Percentiles rank a stretch among this genome's conserved stretches.
Conservation (phyloP, 2,329 filamentous ascomycete genomes). For the Incumbomyces lentus region DNA sequence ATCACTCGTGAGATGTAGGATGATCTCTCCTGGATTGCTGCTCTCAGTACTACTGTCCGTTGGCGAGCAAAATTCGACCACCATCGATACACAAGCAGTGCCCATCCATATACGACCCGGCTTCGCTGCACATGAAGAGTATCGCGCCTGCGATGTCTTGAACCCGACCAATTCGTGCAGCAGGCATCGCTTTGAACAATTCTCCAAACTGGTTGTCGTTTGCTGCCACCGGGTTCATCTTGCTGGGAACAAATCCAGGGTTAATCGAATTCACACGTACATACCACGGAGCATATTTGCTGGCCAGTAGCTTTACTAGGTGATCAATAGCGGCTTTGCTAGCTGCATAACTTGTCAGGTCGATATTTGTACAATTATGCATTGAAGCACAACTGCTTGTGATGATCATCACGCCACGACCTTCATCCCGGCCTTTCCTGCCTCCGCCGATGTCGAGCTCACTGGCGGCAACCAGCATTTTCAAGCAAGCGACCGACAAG, state of each 20-base stretch:
- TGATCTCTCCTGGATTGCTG: background rate
- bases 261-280: slow-evolving; percentile 36
- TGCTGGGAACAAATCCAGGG: slow-evolving; percentile 36
- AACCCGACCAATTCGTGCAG: slow-evolving; percentile 28
- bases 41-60: slow-evolving; percentile 25
- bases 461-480: slow-evolving; percentile 34
- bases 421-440: slow-evolving; percentile 27
- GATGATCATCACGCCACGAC: slow-evolving; percentile 38
- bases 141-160: slow-evolving; percentile 36
- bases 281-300: slow-evolving; percentile 38
- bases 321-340: slow-evolving; percentile 46
- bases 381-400: slow-evolving; percentile 45
- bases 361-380: slow-evolving; percentile 44
- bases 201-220: slow-evolving; percentile 33
- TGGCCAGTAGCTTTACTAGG: slow-evolving; percentile 39
- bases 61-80: slow-evolving; percentile 31
- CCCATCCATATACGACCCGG: slow-evolving; percentile 34
- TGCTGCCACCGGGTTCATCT: slow-evolving; percentile 35
- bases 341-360: slow-evolving; percentile 42
- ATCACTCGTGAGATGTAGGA: too few relatives aligned
- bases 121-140: slow-evolving; percentile 33
- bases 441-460: slow-evolving; percentile 21
- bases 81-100: slow-evolving; percentile 32
- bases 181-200: slow-evolving; percentile 33
- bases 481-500: slow-evolving; percentile 37